These are phyloP conservation scores for Mikania micrantha DNA, from an alignment of 129 eudicot species.

Conservation along the genomic window DNA sequence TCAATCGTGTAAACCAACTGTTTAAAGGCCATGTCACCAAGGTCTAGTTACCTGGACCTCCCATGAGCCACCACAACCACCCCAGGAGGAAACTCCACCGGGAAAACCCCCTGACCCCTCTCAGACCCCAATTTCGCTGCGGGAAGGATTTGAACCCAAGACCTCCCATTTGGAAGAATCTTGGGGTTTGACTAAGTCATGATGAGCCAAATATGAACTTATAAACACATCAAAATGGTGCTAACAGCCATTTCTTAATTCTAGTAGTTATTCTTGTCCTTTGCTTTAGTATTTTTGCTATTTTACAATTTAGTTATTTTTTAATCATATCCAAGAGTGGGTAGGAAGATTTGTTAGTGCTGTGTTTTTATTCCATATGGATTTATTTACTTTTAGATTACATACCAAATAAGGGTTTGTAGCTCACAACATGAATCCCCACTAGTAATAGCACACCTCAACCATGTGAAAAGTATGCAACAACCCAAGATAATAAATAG, in stretches of 20 bases:
- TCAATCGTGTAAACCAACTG: too few relatives aligned
- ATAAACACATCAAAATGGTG: not conserved
- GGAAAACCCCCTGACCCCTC: too few relatives aligned
- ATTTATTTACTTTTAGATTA: not conserved
- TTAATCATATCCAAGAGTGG: not conserved
- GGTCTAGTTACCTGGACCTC: too few relatives aligned
- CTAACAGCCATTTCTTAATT: not conserved
- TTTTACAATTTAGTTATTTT: not conserved
- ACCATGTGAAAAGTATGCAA: constrained; percentile 31
- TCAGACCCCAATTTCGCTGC: too few relatives aligned
- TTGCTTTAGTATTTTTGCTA: not conserved
- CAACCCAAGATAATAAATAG: constrained; percentile 12
- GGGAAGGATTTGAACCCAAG: too few relatives aligned
- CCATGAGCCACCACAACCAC: too few relatives aligned
- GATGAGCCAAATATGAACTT: not conserved
- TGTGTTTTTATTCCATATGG: not conserved
- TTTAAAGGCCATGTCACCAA: too few relatives aligned
- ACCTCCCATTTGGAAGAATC: too few relatives aligned
- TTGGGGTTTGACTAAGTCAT: not conserved
- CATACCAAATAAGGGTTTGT: constrained; percentile 9
- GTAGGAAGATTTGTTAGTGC: not conserved
- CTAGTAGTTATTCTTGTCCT: not conserved
- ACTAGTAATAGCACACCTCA: not conserved
- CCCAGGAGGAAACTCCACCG: too few relatives aligned
- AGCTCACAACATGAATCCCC: constrained; percentile 6